Base-by-base conservation (phyloP, 1,284 basidiomycete genomes). In the Ustilago sp. region DNA sequence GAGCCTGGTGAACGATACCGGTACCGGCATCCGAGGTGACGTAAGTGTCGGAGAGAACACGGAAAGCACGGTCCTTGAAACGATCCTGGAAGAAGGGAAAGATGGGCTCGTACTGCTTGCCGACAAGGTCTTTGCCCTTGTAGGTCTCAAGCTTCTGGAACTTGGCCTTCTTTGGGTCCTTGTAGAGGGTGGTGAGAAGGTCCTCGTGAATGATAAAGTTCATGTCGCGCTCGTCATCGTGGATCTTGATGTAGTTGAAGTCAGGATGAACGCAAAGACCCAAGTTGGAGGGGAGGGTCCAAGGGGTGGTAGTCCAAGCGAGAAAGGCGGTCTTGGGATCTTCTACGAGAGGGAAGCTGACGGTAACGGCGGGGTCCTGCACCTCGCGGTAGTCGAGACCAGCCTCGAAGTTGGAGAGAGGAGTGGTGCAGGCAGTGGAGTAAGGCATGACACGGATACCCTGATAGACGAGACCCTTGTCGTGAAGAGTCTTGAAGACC, bases 221-320 rank as follows among this genome's bases (percentile, higher is more conserved):
- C 80, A 92, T 89, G 81, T 94, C 90, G 63, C 91, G 91, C 80
- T 94, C 92, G 77, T 93, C 90, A 83, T 99, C 97, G 87, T 95
- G 91, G 81, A 99, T 95, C 88, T 99, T 99, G 90, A 98, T 89
- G 87, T 99, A 99, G 36, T 91, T 95, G 85, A 93, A 94, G 73
- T 96, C 93, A 36, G 97, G 96, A 87, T 99, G 94, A 9, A 98
- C 97, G 83, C 96, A 98, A 62, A 99, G 90, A 0, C 90, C 94
- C 52, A 99, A 89, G 87, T 99, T 99, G 62, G 94, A 95, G 2
- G 97, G 96, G 7, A 99, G 89, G 0, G 97, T 99, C 95, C 96
- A 99, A 0, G 97, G 97, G 0, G 97, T 99, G 23, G 96, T 99
- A 28, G 96, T 99, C 96, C 96, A 99, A 8, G 97, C 97, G 48